Evolutionary conservation across 2,329 filamentous ascomycete species (phyloP), one percentile per base, ranked within the genome.

Genomic region (Chrysosporium queenslandicum): DNA sequence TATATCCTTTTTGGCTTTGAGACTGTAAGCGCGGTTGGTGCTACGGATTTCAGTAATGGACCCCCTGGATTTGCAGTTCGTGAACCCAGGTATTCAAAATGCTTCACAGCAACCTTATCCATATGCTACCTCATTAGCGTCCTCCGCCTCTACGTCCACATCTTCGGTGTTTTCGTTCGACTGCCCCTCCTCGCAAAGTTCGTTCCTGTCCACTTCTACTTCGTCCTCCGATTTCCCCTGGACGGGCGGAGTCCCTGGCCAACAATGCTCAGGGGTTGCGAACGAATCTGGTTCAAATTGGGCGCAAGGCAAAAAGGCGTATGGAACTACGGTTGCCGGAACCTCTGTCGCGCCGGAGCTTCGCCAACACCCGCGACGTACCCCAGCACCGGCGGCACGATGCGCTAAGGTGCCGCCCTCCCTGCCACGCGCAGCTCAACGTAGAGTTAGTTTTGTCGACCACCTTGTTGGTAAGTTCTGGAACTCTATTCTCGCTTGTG

Each of bases 391-490:
- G 56, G 69, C 76, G 29, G 74, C 75, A 53, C 70, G 76, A 54
- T 76, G 78, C 61, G 70, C 79, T 59, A 78, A 79, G 61, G 77
- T 79, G 62, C 85, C 86, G 61, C 87, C 91, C 46, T 73, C 84
- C 54, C 79, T 96, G 58, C 77, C 90, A 58, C 85, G 90, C 63
- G 90, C 96, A 74, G 81, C 82, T 64, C 89, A 96, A 72, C 86
- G 90, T 66, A 95, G 95, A 77, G 80, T 87, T 66, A 90, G 86
- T 71, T 96, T 97, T 66, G 91, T 97, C 71, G 90, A 96, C 71
- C 92, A 84, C 70, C 87, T 96, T 69, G 90, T 96, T 75, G 91
- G 91, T 96, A 88, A 87, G 91, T 62, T 2, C 16, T 12, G 34
- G 11, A 30, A 16, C 2, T 23, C 16, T 46, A 56, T 58, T 58